These are phyloP conservation scores for Phyllosticta capitalensis DNA, from an alignment of 2,329 filamentous ascomycete species.

Conservation along the genomic window DNA sequence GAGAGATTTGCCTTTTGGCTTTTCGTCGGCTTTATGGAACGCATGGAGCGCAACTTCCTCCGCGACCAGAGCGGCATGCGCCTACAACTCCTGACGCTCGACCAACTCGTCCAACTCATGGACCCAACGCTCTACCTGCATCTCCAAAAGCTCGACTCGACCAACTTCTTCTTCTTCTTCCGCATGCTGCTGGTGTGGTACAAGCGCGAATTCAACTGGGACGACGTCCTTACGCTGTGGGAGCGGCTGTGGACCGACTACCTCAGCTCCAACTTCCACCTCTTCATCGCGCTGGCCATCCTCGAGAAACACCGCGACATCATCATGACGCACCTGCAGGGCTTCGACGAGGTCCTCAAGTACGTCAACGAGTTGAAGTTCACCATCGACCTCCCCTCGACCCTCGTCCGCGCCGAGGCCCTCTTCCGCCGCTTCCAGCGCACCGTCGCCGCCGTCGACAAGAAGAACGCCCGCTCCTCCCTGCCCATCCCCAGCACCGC, in stretches of 20 bases:
- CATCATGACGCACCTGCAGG: constrained; percentile 86
- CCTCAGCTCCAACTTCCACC: constrained; percentile 77
- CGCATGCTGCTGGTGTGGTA: constrained; percentile 98
- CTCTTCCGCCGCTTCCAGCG: constrained; percentile 83
- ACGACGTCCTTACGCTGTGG: constrained; percentile 80
- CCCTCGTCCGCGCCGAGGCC: constrained; percentile 76
- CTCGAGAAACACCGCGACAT: constrained; percentile 93
- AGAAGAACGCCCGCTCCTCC: constrained; percentile 55
- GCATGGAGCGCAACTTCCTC: constrained; percentile 96
- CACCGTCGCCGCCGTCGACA: constrained; percentile 83
- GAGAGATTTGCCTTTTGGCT: constrained; percentile 96
- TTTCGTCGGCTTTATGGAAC: constrained; percentile 91
- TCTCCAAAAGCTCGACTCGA: constrained; percentile 80
- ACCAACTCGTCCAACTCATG: constrained; percentile 93
- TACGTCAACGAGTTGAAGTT: constrained; percentile 95
- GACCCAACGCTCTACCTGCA: constrained; percentile 91
- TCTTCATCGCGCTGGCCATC: constrained; percentile 90
- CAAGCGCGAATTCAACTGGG: constrained; percentile 91
- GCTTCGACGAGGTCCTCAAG: constrained; percentile 96
- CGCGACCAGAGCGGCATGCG: constrained; percentile 96
- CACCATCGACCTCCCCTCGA: constrained; percentile 82
- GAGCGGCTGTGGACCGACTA: constrained; percentile 93
- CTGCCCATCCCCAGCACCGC: constrained; percentile 53
- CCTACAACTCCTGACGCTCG: constrained; percentile 76
- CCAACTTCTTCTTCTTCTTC: constrained; percentile 99